Evolutionary conservation across 495 filamentous ascomycete species (phyloP).

Genomic region (Clavariopsis aquatica): DNA sequence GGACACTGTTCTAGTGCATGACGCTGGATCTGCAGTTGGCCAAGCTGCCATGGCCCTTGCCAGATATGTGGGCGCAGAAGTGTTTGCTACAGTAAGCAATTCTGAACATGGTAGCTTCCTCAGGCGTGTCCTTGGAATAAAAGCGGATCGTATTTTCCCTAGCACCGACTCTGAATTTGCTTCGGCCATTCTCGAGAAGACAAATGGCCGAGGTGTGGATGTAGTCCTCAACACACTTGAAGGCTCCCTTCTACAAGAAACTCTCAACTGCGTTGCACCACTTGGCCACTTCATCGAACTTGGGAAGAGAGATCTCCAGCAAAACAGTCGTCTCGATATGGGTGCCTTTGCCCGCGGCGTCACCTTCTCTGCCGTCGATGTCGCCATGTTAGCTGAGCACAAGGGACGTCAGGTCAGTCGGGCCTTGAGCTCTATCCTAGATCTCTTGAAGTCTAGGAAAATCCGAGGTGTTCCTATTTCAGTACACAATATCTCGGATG

Average conservation of each 20-base stretch:
- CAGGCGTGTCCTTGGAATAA: conserved; percentile 1
- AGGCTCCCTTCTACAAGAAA: conserved; percentile 27
- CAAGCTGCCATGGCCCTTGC: conserved; percentile 19
- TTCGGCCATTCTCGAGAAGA: background rate
- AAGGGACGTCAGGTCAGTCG: background rate
- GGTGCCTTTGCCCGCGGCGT: conserved; percentile 8
- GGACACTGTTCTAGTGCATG: conserved; percentile 35
- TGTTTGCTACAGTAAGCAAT: conserved; percentile 15
- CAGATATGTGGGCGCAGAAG: conserved; percentile 6
- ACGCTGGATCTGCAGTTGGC: conserved; percentile 5
- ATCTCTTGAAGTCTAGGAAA: background rate
- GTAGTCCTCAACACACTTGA: conserved; percentile 36
- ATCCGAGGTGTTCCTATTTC: background rate
- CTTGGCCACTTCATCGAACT: conserved; percentile 18
- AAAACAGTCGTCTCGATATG: conserved; percentile 41
- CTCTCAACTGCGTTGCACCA: background rate
- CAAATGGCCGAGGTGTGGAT: conserved; percentile 29
- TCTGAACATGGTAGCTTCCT: conserved; percentile 8
- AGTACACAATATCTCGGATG: conserved; percentile 40
- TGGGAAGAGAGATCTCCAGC: conserved; percentile 50
- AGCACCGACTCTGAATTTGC: background rate
- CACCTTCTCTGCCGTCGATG: conserved; percentile 12
- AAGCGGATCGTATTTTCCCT: conserved; percentile 3
- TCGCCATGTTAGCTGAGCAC: background rate
- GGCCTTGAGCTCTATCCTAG: background rate